phyloP scores from a whole-genome alignment of 768 basidiomycete genomes.

The Leccinum rimulosum region DNA sequence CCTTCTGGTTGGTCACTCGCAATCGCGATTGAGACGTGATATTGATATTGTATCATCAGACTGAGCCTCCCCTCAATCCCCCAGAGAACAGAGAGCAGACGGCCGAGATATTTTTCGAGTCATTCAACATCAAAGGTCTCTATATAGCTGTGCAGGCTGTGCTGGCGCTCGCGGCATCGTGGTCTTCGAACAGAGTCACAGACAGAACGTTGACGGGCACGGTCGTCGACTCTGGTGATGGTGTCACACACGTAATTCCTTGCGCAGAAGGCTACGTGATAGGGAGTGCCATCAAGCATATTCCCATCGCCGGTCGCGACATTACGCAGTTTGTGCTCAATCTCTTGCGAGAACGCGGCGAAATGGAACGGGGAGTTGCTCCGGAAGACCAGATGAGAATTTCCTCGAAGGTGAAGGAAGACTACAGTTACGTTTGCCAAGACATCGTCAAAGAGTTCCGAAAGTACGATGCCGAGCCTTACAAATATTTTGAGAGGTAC shows the following conservation, averaged over 20 bases:
- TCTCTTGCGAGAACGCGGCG: conserved; percentile 92
- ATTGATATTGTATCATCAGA: conserved; percentile 47
- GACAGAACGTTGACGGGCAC: conserved; percentile 95
- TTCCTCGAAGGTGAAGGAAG: conserved; percentile 94
- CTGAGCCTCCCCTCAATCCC: conserved; percentile 97
- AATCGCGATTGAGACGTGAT: not conserved
- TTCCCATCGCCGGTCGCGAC: conserved; percentile 97
- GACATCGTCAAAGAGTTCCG: conserved; percentile 99
- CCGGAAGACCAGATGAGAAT: conserved; percentile 93
- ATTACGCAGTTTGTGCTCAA: conserved; percentile 97
- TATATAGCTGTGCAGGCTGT: conserved; percentile 99
- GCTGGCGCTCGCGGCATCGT: conserved; percentile 94
- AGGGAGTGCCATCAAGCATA: conserved; percentile 97
- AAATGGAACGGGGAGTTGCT: conserved; percentile 76
- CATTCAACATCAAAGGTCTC: conserved; percentile 97
- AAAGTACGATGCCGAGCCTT: conserved; percentile 96
- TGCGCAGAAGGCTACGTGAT: conserved; percentile 98
- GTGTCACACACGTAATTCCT: conserved; percentile 98
- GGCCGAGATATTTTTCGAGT: conserved; percentile 99
- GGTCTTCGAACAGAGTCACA: conserved; percentile 86
- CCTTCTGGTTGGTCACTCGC: conserved; percentile 67
- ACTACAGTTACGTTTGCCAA: conserved; percentile 97
- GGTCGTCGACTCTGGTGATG: conserved; percentile 98
- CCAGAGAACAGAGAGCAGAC: conserved; percentile 99
- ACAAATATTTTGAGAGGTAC: conserved; percentile 91